Conservation (phyloP, 208 protist species). For the Leishmania tropica region DNA sequence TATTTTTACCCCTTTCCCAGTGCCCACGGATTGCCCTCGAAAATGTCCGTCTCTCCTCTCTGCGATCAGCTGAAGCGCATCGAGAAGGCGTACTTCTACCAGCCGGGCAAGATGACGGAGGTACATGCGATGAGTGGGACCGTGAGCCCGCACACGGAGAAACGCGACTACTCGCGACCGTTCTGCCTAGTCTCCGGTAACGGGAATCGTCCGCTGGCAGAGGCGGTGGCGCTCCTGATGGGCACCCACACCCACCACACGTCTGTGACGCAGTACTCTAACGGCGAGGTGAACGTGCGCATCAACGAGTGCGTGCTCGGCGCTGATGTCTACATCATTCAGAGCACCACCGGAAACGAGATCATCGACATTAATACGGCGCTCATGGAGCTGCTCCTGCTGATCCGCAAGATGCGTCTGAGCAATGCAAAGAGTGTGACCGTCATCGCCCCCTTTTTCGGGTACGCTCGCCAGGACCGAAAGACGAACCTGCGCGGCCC, state of each 20-base stretch:
- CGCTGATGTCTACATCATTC: slow-evolving; percentile 97
- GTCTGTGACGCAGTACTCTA: slow-evolving; percentile 82
- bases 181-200: slow-evolving; percentile 91
- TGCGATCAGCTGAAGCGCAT: slow-evolving; percentile 79
- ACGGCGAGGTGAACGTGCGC: slow-evolving; percentile 91
- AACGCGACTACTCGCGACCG: slow-evolving; percentile 29
- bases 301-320: slow-evolving; percentile 95
- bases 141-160: slow-evolving; percentile 46
- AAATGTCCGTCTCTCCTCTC: slow-evolving; percentile 43
- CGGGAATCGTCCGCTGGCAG: slow-evolving; percentile 87
- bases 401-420: slow-evolving; percentile 91
- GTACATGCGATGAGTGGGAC: slow-evolving; percentile 72
- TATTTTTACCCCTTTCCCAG: not conserved
- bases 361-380: slow-evolving; percentile 94
- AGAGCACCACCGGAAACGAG: slow-evolving; percentile 93
- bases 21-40: slow-evolving; percentile 1
- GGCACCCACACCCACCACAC: slow-evolving; percentile 79
- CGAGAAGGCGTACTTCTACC: slow-evolving; percentile 85
- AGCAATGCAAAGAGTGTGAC: slow-evolving; percentile 90
- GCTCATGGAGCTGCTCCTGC: slow-evolving; percentile 96
- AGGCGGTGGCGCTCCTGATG: slow-evolving; percentile 85
- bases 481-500: slow-evolving; percentile 93
- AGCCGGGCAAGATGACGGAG: slow-evolving; percentile 70
- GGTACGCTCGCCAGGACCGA: slow-evolving; percentile 94
- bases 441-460: slow-evolving; percentile 96